Conservation (phyloP, 2,329 filamentous ascomycete genomes). For the Emericellopsis cladophorae region DNA sequence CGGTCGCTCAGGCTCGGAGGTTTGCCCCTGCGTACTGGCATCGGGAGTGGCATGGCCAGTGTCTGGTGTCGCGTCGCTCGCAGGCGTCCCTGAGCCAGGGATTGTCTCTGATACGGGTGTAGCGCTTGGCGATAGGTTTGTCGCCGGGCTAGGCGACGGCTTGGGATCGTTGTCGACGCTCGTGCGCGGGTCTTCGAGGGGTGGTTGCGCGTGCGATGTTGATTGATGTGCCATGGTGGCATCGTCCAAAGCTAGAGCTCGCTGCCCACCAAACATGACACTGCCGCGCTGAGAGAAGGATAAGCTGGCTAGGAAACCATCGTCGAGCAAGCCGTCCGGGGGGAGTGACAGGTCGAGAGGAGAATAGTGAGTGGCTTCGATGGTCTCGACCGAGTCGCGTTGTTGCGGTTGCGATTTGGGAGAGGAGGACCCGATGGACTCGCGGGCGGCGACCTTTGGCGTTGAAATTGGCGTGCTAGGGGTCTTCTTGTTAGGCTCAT, state of each 20-base stretch:
- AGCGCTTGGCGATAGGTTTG: neutral
- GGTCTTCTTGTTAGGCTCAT: neutral
- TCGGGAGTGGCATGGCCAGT: conserved; percentile 1
- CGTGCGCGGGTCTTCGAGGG: conserved; percentile 2
- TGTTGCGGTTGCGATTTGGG: neutral
- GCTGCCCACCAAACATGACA: conserved; percentile 44
- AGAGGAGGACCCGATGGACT: neutral
- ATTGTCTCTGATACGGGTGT: neutral
- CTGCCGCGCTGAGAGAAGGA: conserved; percentile 53
- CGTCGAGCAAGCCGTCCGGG: conserved; percentile 41
- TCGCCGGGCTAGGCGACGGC: neutral
- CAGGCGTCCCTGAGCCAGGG: neutral
- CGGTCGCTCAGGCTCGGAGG: conserved; percentile 2
- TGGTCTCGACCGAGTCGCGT: neutral
- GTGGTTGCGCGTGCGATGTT: neutral
- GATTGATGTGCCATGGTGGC: conserved; percentile 4
- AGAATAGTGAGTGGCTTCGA: conserved; percentile 19
- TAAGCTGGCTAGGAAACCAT: conserved; percentile 42
- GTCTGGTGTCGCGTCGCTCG: conserved; percentile 1
- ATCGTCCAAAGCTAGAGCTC: conserved; percentile 10
- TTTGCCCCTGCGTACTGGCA: conserved; percentile 1
- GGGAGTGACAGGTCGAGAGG: conserved; percentile 45
- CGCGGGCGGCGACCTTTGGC: neutral
- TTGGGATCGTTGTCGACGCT: neutral
- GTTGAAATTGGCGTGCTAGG: neutral